Conservation (phyloP, 345 rosid genomes). For the Adansonia digitata region DNA sequence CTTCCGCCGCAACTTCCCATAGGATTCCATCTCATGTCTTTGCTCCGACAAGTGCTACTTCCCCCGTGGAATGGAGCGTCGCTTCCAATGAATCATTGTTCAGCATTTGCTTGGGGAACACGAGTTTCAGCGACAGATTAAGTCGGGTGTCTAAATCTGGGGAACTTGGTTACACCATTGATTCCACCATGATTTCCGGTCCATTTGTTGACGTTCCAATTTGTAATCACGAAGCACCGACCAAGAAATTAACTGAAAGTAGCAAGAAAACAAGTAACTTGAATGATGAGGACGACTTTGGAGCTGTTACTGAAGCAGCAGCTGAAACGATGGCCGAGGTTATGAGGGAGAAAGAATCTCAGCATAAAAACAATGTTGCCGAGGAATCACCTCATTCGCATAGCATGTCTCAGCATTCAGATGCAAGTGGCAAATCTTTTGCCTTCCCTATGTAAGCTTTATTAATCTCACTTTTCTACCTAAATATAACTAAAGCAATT, state of each 20-base stretch:
- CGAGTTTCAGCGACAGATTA: constrained; percentile 53
- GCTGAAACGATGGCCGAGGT: constrained; percentile 54
- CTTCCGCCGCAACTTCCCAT: constrained; percentile 15
- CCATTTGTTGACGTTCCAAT: constrained; percentile 24
- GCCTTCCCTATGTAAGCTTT: constrained; percentile 75
- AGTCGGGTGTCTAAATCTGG: constrained; percentile 46
- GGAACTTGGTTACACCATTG: constrained; percentile 28
- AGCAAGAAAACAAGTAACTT: constrained; percentile 14
- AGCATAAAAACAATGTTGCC: constrained; percentile 10
- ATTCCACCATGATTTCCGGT: constrained; percentile 14
- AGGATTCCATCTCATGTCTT: constrained; percentile 70
- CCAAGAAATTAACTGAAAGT: constrained; percentile 26
- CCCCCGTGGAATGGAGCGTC: constrained; percentile 67
- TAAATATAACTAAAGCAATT: too few species aligned
- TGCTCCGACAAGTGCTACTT: constrained; percentile 33
- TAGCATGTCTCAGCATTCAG: constrained; percentile 40
- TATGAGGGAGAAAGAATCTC: constrained; percentile 39
- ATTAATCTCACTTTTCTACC: neutral
- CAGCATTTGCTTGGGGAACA: constrained; percentile 73
- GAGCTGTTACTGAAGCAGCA: constrained; percentile 34
- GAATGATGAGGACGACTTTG: constrained; percentile 18
- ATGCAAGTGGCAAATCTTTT: constrained; percentile 57
- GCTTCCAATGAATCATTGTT: constrained; percentile 78
- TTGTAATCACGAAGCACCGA: constrained; percentile 12
- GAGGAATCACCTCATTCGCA: neutral